Evolutionary conservation across 148 eudicot species (phyloP).

Genomic region (Vaccinium macrocarpon): DNA sequence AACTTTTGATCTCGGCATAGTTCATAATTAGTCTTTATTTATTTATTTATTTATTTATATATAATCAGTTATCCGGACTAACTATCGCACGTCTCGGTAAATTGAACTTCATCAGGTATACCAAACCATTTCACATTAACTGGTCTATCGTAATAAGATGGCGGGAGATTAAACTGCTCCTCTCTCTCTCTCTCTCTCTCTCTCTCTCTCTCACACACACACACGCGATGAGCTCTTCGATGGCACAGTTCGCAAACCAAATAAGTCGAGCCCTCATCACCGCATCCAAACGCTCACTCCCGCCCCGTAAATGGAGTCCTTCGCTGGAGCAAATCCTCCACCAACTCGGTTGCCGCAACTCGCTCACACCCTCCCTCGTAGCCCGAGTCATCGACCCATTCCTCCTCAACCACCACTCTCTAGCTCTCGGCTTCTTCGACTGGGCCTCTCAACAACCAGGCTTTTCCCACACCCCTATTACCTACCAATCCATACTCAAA

Average conservation of each 20-base stretch:
- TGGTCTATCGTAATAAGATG: neutral
- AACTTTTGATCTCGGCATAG: too few species aligned
- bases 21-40: too few species aligned
- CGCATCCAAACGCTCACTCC: slow-evolving; percentile 33
- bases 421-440: slow-evolving; percentile 82
- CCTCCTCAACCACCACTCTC: slow-evolving; percentile 70
- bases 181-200: slow-evolving; percentile 7
- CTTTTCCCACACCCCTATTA: slow-evolving; percentile 50
- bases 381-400: slow-evolving; percentile 80
- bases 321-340: slow-evolving; percentile 69
- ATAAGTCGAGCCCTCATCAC: slow-evolving; percentile 60
- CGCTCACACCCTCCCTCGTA: slow-evolving; percentile 59
- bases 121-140: neutral
- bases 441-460: slow-evolving; percentile 90
- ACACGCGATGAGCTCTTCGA: neutral
- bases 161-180: slow-evolving; percentile 22
- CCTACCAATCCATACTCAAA: slow-evolving; percentile 58
- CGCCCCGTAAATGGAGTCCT: slow-evolving; percentile 49
- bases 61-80: too few species aligned
- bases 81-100: too few species aligned
- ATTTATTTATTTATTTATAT: too few species aligned
- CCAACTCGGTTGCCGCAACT: slow-evolving; percentile 52
- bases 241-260: slow-evolving; percentile 33
- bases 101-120: too few species aligned
- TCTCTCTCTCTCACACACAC: neutral